Evolutionary conservation across 345 rosid species (phyloP).

Genomic region (Arabis hirsuta): DNA sequence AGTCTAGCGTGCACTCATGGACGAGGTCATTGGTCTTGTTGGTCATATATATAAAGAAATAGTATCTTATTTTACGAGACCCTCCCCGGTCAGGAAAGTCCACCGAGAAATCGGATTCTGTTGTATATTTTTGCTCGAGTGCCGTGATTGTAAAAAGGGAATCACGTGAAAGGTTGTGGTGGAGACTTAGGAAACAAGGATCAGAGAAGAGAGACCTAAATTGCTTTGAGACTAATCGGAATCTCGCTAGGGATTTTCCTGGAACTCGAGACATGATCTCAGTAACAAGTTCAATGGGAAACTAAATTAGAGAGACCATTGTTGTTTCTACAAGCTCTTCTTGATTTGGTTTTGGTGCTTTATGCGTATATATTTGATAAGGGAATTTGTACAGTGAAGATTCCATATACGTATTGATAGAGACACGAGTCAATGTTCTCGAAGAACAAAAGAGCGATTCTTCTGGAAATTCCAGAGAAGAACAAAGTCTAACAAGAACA

Average conservation of each 20-base stretch:
- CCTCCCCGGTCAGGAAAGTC: neutral
- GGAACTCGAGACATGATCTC: neutral
- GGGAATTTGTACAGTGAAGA: too few species aligned
- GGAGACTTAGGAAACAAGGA: conserved; percentile 7
- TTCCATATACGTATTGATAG: too few species aligned
- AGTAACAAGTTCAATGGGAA: neutral
- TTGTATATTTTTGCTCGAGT: neutral
- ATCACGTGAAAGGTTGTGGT: neutral
- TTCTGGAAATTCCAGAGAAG: too few species aligned
- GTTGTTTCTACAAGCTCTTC: neutral
- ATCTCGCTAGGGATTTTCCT: neutral
- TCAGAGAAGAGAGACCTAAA: conserved; percentile 14
- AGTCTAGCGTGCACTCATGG: neutral
- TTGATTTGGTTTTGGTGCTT: too few species aligned
- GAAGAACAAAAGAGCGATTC: too few species aligned
- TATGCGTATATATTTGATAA: too few species aligned
- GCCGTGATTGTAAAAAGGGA: neutral
- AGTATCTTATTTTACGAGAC: too few species aligned
- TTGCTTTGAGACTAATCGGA: conserved; percentile 3
- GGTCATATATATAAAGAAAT: neutral
- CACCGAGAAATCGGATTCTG: too few species aligned
- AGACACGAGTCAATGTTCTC: too few species aligned
- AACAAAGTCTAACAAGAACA: too few species aligned
- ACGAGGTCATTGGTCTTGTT: neutral
- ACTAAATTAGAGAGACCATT: neutral